A percentile compares a stretch with the other conserved stretches of the same genome.
These are phyloP conservation scores for Chlorella variabilis DNA, from an alignment of 163 green algal genomes.

Conservation along the genomic window DNA sequence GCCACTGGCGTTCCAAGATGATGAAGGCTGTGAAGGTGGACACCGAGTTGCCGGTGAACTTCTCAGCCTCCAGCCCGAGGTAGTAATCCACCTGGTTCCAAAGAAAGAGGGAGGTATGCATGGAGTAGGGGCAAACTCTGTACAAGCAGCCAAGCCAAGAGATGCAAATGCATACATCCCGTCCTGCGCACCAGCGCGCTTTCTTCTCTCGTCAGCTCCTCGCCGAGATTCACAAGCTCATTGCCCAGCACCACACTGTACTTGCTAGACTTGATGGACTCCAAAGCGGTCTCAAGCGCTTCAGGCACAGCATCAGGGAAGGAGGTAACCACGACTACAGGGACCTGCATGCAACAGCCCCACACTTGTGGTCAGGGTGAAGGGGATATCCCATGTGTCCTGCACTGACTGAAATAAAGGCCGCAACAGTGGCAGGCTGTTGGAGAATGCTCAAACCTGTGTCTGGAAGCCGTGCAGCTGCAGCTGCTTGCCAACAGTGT, in stretches of 20 bases:
- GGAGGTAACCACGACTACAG: conserved; percentile 9
- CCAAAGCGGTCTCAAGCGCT: not conserved
- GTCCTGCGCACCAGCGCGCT: conserved; percentile 2
- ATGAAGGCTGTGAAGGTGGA: not conserved
- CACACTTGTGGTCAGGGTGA: too few species aligned
- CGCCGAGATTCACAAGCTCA: not conserved
- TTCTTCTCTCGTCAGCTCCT: conserved; percentile 13
- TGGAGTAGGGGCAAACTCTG: too few species aligned
- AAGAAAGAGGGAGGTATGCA: not conserved
- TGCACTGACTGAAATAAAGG: too few species aligned
- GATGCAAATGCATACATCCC: too few species aligned
- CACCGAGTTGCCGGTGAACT: conserved; percentile 1
- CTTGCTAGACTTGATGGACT: not conserved
- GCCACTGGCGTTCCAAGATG: not conserved
- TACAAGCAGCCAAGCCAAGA: too few species aligned
- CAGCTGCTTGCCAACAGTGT: not conserved
- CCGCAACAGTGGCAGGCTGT: too few species aligned
- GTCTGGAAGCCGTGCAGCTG: not conserved
- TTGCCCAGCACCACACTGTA: conserved; percentile 9
- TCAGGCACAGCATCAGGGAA: conserved; percentile 17
- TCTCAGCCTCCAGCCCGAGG: not conserved
- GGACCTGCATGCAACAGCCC: not conserved
- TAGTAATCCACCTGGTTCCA: not conserved
- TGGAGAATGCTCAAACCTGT: not conserved
- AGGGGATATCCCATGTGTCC: too few species aligned